These are phyloP conservation scores for Ogataea parapolymorpha DNA, from an alignment of 805 yeast species.

Conservation along the genomic window DNA sequence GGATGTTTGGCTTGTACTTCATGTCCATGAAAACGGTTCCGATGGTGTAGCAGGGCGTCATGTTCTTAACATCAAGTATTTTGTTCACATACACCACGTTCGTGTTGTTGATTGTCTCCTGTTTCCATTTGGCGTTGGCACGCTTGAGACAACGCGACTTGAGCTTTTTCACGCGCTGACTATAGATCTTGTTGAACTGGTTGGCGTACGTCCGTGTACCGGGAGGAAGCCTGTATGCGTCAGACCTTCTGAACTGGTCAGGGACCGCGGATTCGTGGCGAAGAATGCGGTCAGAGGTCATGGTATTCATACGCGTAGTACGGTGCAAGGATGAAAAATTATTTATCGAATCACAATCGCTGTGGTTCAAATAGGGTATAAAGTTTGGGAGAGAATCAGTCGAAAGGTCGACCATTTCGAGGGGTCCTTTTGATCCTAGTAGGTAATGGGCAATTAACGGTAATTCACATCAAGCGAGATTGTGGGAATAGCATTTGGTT, in stretches of 20 bases:
- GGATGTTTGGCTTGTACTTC: slow-evolving; percentile 79
- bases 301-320: slow-evolving; percentile 10
- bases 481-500: too few species aligned
- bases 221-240: slow-evolving; percentile 16
- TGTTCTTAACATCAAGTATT: slow-evolving; percentile 60
- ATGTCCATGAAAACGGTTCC: slow-evolving; percentile 87
- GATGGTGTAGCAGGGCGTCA: slow-evolving; percentile 71
- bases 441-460: too few species aligned
- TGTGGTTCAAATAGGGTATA: too few species aligned
- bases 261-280: slow-evolving; percentile 16
- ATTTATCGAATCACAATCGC: neutral
- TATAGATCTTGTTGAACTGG: slow-evolving; percentile 60
- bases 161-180: slow-evolving; percentile 46
- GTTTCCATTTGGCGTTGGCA: slow-evolving; percentile 42
- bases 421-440: too few species aligned
- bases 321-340: slow-evolving; percentile 8
- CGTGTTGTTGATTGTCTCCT: slow-evolving; percentile 36
- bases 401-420: too few species aligned
- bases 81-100: slow-evolving; percentile 36
- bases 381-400: too few species aligned
- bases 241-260: slow-evolving; percentile 6
- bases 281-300: slow-evolving; percentile 25
- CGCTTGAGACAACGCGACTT: slow-evolving; percentile 44
- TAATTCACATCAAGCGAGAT: too few species aligned
- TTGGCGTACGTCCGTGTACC: slow-evolving; percentile 41